Percentiles rank a stretch among this genome's conserved stretches.
Conservation (phyloP, 2,329 filamentous ascomycete species). For the Colletotrichum godetiae region DNA sequence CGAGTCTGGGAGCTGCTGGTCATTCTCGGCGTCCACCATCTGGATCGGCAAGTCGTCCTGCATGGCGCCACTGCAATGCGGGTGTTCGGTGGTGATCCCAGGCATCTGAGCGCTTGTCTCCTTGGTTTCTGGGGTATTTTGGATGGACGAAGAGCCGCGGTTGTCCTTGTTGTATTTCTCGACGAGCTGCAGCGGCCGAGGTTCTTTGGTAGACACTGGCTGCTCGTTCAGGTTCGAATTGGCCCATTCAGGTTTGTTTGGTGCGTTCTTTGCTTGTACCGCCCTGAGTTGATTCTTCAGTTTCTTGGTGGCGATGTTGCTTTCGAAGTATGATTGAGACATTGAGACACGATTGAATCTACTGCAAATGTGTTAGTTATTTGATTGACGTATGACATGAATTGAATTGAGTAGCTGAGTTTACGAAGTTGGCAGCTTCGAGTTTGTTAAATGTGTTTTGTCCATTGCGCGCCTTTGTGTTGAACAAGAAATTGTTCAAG, state of each 20-base stretch:
- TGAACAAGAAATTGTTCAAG: neutral
- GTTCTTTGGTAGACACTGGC: neutral
- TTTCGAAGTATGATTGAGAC: neutral
- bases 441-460: neutral
- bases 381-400: neutral
- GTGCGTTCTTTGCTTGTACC: neutral
- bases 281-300: neutral
- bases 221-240: neutral
- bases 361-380: neutral
- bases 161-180: neutral
- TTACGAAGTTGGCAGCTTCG: neutral
- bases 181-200: neutral
- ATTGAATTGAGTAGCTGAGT: neutral
- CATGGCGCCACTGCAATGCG: neutral
- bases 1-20: neutral
- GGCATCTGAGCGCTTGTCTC: neutral
- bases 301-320: neutral
- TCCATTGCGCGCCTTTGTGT: neutral
- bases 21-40: neutral
- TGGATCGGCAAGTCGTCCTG: neutral
- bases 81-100: neutral
- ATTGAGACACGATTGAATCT: neutral
- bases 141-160: neutral
- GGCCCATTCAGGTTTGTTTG: neutral
- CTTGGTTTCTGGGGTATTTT: neutral